Evolutionary conservation across 441 rosid genomes (phyloP).

Genomic region (Euphorbia schlechtendalii): DNA sequence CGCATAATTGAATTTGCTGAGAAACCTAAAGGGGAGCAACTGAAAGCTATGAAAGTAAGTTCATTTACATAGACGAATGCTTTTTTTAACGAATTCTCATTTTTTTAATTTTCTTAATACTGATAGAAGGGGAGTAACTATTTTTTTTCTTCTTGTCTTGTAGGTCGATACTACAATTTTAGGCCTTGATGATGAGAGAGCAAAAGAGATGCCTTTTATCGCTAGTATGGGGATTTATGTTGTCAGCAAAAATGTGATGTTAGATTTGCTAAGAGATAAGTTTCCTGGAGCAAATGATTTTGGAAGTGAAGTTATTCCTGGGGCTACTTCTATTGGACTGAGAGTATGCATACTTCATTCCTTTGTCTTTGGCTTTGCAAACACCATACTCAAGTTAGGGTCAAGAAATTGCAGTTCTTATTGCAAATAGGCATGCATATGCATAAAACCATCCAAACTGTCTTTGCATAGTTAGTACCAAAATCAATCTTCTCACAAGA

Average conservation of each 20-base stretch:
- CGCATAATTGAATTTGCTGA: conserved; percentile 83
- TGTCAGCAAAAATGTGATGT: conserved; percentile 83
- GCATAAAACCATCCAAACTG: not conserved
- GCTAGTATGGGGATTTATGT: conserved; percentile 99
- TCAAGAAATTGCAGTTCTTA: too few species aligned
- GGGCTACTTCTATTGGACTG: conserved; percentile 81
- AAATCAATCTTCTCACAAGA: too few species aligned
- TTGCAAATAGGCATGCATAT: not conserved
- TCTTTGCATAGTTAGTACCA: too few species aligned
- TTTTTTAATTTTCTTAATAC: conserved; percentile 3
- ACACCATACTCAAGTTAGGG: too few species aligned
- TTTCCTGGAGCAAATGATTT: conserved; percentile 97
- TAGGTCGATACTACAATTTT: conserved; percentile 92
- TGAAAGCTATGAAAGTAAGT: conserved; percentile 77
- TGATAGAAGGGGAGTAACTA: not conserved
- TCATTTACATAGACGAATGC: not conserved
- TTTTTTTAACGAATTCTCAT: conserved; percentile 5
- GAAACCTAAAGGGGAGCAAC: conserved; percentile 90
- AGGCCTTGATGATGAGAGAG: conserved; percentile 86
- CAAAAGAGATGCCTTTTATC: conserved; percentile 86
- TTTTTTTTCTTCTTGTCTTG: conserved; percentile 4
- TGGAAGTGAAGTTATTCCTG: conserved; percentile 95
- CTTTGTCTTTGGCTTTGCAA: not conserved
- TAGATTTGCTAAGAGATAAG: conserved; percentile 68
- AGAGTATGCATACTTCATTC: conserved; percentile 41